These are phyloP conservation scores for Podila verticillata DNA, from an alignment of 192 early-diverging fungal species.

Conservation along the genomic window DNA sequence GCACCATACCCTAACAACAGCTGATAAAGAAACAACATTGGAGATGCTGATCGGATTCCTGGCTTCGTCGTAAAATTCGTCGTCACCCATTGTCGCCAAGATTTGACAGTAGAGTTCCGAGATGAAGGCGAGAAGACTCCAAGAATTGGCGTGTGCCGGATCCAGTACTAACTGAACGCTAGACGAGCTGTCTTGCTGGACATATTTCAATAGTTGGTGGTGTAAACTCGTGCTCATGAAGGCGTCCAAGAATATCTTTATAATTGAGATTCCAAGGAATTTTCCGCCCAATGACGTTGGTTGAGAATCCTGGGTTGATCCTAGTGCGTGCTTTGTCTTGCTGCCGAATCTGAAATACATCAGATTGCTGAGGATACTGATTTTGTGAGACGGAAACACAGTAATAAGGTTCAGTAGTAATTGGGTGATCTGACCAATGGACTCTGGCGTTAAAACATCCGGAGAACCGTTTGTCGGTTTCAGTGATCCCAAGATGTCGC, in stretches of 20 bases:
- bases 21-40: conserved; percentile 64
- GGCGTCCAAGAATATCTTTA: conserved; percentile 35
- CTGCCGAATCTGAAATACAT: conserved; percentile 50
- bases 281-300: conserved; percentile 38
- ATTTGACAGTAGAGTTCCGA: conserved; percentile 78
- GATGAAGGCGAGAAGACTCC: conserved; percentile 72
- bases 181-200: conserved; percentile 13
- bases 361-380: conserved; percentile 59
- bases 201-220: conserved; percentile 11
- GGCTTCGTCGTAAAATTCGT: conserved; percentile 79
- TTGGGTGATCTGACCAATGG: conserved; percentile 46
- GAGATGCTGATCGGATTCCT: conserved; percentile 60
- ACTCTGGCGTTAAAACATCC: conserved; percentile 17
- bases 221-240: conserved; percentile 27
- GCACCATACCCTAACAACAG: conserved; percentile 60
- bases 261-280: conserved; percentile 26
- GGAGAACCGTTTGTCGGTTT: background rate
- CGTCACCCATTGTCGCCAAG: conserved; percentile 85
- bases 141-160: conserved; percentile 52
- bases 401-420: conserved; percentile 67
- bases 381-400: conserved; percentile 65
- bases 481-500: conserved; percentile 45
- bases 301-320: conserved; percentile 13
- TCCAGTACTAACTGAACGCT: conserved; percentile 49
- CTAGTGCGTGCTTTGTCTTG: conserved; percentile 20